A percentile compares a stretch with the other conserved stretches of the same genome.
Evolutionary conservation across 441 rosid genomes (phyloP).

Genomic region (Jatropha multifida): DNA sequence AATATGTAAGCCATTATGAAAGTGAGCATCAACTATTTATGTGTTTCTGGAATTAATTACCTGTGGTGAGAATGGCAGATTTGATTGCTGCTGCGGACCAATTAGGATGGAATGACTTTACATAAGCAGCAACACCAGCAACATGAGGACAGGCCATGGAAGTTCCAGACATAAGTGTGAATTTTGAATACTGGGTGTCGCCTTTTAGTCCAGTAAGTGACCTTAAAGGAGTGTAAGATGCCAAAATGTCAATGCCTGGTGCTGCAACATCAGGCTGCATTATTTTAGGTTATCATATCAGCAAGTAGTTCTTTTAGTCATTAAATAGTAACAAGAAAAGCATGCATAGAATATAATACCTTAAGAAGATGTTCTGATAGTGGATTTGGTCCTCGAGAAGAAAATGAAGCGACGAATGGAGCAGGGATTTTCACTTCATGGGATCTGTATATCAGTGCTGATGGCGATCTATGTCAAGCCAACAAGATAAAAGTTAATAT

Average conservation of each 20-base stretch:
- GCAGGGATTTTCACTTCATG: slow-evolving; percentile 55
- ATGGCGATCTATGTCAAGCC: slow-evolving; percentile 49
- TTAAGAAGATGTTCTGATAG: slow-evolving; percentile 60
- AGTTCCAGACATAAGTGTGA: slow-evolving; percentile 71
- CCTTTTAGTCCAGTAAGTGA: slow-evolving; percentile 70
- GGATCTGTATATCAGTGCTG: slow-evolving; percentile 64
- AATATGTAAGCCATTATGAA: slow-evolving; percentile 7
- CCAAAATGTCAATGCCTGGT: slow-evolving; percentile 73
- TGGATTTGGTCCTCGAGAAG: slow-evolving; percentile 77
- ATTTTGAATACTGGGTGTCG: slow-evolving; percentile 54
- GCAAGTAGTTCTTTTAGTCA: not conserved
- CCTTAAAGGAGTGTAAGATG: slow-evolving; percentile 64
- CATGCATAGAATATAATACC: slow-evolving; percentile 29
- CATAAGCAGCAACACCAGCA: slow-evolving; percentile 69
- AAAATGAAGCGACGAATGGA: slow-evolving; percentile 77
- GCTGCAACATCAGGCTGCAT: slow-evolving; percentile 73
- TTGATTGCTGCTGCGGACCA: slow-evolving; percentile 75
- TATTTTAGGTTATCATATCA: not conserved
- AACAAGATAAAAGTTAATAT: not conserved
- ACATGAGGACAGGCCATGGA: slow-evolving; percentile 87
- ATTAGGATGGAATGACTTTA: slow-evolving; percentile 66
- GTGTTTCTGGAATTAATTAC: slow-evolving; percentile 11
- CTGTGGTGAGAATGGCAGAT: slow-evolving; percentile 80
- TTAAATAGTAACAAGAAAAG: not conserved
- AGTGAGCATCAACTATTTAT: not conserved